These are phyloP conservation scores for Gomphus bonarii DNA, from an alignment of 1,284 basidiomycete genomes.

Conservation along the genomic window DNA sequence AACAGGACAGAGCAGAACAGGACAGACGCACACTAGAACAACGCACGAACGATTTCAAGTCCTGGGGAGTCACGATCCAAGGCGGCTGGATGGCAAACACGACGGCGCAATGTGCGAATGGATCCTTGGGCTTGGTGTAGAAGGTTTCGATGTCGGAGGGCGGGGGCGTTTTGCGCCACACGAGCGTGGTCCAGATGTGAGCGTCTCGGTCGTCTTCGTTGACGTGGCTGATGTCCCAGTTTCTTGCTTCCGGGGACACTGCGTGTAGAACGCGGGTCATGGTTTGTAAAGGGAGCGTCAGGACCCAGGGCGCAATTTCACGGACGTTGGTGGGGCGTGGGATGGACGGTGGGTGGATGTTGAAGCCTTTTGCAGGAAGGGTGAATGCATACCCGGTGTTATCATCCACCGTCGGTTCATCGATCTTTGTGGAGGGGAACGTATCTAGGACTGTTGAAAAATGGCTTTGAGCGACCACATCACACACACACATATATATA, in stretches of 20 bases:
- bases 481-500: too few relatives aligned
- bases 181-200: slow-evolving; percentile 32
- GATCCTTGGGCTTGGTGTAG: slow-evolving; percentile 16
- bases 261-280: slow-evolving; percentile 43
- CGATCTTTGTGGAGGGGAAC: neutral
- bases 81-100: slow-evolving; percentile 53
- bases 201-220: slow-evolving; percentile 29
- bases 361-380: slow-evolving; percentile 28
- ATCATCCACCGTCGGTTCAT: slow-evolving; percentile 26
- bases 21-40: slow-evolving; percentile 38
- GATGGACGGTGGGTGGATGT: slow-evolving; percentile 1
- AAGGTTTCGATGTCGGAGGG: slow-evolving; percentile 11
- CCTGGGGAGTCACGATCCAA: slow-evolving; percentile 46
- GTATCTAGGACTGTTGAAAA: slow-evolving; percentile 24
- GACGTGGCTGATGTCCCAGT: slow-evolving; percentile 32
- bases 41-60: slow-evolving; percentile 42
- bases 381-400: slow-evolving; percentile 32
- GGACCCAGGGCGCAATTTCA: slow-evolving; percentile 28
- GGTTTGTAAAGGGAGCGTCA: slow-evolving; percentile 43
- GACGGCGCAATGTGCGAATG: slow-evolving; percentile 23
- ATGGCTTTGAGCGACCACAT: slow-evolving; percentile 20
- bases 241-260: slow-evolving; percentile 25
- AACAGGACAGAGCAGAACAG: too few relatives aligned
- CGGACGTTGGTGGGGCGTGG: slow-evolving; percentile 12
- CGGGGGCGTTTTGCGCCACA: slow-evolving; percentile 32